Conservation (phyloP, 202 grass and related monocot species). For the Musa balbisiana region DNA sequence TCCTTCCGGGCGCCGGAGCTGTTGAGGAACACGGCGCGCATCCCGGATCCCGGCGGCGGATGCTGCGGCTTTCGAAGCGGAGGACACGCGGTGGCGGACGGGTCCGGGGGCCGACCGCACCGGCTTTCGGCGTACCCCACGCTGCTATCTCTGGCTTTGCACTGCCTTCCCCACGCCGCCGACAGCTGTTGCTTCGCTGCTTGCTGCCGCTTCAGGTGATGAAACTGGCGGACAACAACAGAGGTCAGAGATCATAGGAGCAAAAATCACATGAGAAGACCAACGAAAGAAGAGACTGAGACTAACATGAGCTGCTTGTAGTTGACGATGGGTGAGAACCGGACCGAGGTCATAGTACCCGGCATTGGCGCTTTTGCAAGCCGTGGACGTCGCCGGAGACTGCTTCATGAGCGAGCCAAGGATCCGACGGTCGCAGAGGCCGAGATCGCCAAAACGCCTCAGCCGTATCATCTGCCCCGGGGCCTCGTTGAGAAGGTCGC, state of each 20-base stretch:
- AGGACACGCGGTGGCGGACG: conserved; percentile 32
- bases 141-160: conserved; percentile 4
- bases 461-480: conserved; percentile 46
- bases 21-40: conserved; percentile 64
- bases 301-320: conserved; percentile 16
- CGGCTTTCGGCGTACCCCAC: not conserved
- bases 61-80: conserved; percentile 39
- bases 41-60: conserved; percentile 22
- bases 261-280: not conserved
- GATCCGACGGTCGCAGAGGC: not conserved
- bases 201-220: conserved; percentile 64
- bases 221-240: conserved; percentile 37
- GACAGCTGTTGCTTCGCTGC: conserved; percentile 49
- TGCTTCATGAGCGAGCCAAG: conserved; percentile 2
- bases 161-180: conserved; percentile 25
- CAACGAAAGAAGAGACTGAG: not conserved
- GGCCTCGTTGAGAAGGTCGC: conserved; percentile 31
- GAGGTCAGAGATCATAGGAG: not conserved
- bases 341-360: not conserved
- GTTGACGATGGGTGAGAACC: not conserved
- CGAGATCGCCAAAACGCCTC: conserved; percentile 3
- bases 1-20: conserved; percentile 41
- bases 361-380: not conserved
- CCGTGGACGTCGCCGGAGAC: not conserved
- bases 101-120: conserved; percentile 8